A percentile compares a stretch with the other conserved stretches of the same genome.
These are phyloP conservation scores for Geotrichum armillariae DNA, from an alignment of 1,139 yeast genomes.

Conservation along the genomic window DNA sequence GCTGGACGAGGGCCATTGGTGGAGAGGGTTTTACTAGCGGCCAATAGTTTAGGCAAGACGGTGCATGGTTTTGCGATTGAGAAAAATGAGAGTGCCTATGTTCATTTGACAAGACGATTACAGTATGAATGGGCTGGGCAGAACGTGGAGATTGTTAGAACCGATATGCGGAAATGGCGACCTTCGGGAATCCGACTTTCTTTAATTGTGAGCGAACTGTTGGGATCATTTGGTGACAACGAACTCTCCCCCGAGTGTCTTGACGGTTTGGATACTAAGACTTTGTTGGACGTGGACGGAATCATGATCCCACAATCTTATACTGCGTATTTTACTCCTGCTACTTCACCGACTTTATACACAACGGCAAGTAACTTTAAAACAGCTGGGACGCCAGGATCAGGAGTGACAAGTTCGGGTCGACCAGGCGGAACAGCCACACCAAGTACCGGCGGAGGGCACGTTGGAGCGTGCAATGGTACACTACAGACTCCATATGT, in stretches of 20 bases:
- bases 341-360: constrained; percentile 54
- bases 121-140: constrained; percentile 38
- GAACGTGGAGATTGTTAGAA: constrained; percentile 49
- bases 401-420: constrained; percentile 14
- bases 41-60: constrained; percentile 37
- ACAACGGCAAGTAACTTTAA: constrained; percentile 17
- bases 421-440: constrained; percentile 4
- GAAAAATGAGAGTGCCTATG: constrained; percentile 64
- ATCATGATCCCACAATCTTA: constrained; percentile 64
- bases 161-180: constrained; percentile 57
- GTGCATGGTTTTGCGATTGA: constrained; percentile 60
- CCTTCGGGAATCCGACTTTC: constrained; percentile 47
- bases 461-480: constrained; percentile 24
- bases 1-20: constrained; percentile 88
- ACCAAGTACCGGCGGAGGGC: constrained; percentile 6
- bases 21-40: constrained; percentile 50
- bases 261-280: constrained; percentile 36
- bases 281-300: constrained; percentile 36
- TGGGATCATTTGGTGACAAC: constrained; percentile 92
- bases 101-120: constrained; percentile 36
- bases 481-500: constrained; percentile 57
- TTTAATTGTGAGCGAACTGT: constrained; percentile 66
- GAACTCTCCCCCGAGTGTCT: constrained; percentile 84
- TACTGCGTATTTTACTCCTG: constrained; percentile 63
- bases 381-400: constrained; percentile 13